Percentiles rank a stretch among this genome's conserved stretches.
phyloP scores from a whole-genome alignment of 164 flowering plant species.

The Berberis thunbergii region DNA sequence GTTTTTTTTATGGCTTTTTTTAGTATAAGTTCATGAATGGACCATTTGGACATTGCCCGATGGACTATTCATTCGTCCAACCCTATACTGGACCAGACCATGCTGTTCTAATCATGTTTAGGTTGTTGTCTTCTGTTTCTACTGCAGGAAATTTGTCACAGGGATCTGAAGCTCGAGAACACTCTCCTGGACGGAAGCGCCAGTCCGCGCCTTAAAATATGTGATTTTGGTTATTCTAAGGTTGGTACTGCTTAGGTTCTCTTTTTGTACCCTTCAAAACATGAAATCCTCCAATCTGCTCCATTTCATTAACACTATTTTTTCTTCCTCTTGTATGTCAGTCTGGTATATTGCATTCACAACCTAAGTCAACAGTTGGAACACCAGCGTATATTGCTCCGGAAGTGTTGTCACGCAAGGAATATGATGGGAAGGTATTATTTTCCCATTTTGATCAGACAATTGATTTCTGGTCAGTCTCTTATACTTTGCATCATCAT shows the following conservation, averaged over 20 bases:
- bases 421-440: conserved; percentile 74
- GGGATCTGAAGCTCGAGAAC: conserved; percentile 82
- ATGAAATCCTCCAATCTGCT: neutral
- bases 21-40: no score
- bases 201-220: conserved; percentile 63
- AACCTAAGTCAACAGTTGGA: conserved; percentile 79
- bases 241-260: neutral
- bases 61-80: no score
- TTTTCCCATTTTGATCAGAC: neutral
- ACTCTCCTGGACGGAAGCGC: conserved; percentile 71
- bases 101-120: no score
- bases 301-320: neutral
- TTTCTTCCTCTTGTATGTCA: neutral
- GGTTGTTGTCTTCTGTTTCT: conserved; percentile 27
- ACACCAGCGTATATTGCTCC: conserved; percentile 88
- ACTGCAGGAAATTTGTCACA: conserved; percentile 68
- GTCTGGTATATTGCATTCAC: conserved; percentile 44
- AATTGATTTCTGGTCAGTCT: neutral
- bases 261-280: neutral
- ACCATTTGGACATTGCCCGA: no score
- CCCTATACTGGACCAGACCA: no score
- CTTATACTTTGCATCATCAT: neutral
- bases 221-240: conserved; percentile 66
- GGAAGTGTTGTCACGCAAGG: conserved; percentile 52
- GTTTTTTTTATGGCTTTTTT: no score